Percentiles rank a stretch among this genome's conserved stretches.
Conservation (phyloP, 2,329 filamentous ascomycete species). For the Pseudogymnoascus sp. region DNA sequence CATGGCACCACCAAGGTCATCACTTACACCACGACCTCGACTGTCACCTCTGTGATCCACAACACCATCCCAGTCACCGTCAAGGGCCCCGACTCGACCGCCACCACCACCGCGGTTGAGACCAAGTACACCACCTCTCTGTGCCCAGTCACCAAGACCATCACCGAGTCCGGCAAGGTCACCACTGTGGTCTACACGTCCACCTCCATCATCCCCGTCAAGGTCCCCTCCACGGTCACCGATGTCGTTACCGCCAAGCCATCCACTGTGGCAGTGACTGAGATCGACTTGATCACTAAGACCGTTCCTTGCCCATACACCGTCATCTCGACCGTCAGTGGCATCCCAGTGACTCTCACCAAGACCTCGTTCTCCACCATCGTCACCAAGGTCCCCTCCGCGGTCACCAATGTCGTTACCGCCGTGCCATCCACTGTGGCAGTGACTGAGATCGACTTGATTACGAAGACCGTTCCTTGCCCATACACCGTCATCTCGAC, state of each 20-base stretch:
- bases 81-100: constrained; percentile 27
- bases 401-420: constrained; percentile 7
- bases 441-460: constrained; percentile 11
- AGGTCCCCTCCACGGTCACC: constrained; percentile 9
- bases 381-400: constrained; percentile 11
- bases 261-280: constrained; percentile 8
- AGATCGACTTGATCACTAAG: constrained; percentile 13
- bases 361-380: constrained; percentile 10
- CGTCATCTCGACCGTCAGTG: constrained; percentile 7
- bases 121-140: constrained; percentile 31
- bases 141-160: constrained; percentile 39
- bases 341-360: constrained; percentile 1
- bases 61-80: constrained; percentile 12
- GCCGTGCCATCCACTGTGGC: not conserved
- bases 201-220: constrained; percentile 20
- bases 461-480: constrained; percentile 12
- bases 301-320: constrained; percentile 9
- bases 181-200: constrained; percentile 22
- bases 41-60: constrained; percentile 4
- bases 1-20: constrained; percentile 20
- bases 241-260: not conserved
- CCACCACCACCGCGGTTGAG: constrained; percentile 17
- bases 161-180: constrained; percentile 35
- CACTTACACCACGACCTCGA: constrained; percentile 17
- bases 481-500: constrained; percentile 8